Evolutionary conservation across 306 rosid species (phyloP).

Genomic region (Cicer pinnatifidum): DNA sequence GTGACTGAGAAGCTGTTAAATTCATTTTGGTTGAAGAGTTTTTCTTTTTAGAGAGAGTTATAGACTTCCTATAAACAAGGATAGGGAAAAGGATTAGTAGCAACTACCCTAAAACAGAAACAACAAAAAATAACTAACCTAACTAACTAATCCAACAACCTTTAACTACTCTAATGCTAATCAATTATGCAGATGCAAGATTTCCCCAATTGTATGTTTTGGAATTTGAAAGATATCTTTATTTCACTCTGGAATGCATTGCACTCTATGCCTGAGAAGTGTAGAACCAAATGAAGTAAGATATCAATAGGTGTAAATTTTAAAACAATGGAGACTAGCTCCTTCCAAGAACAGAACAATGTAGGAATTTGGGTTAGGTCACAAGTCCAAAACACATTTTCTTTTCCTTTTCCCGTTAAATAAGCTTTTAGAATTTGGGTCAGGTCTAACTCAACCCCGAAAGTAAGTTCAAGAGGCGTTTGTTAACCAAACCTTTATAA

Average conservation of each 20-base stretch:
- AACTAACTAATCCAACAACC: too few relatives aligned
- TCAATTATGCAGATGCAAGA: not conserved
- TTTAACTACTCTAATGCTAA: not conserved
- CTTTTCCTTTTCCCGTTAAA: not conserved
- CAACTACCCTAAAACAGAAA: too few relatives aligned
- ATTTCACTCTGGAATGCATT: not conserved
- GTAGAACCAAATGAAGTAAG: not conserved
- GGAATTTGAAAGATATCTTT: conserved; percentile 9
- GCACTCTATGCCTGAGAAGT: not conserved
- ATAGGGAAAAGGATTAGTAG: too few relatives aligned
- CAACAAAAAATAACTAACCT: too few relatives aligned
- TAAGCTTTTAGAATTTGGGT: not conserved
- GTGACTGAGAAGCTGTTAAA: not conserved
- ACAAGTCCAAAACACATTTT: not conserved
- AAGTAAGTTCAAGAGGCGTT: not conserved
- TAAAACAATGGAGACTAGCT: not conserved
- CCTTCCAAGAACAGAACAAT: conserved; percentile 1
- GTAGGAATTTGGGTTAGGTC: too few relatives aligned
- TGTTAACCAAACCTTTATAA: not conserved
- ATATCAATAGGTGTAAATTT: not conserved
- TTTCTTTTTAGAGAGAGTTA: conserved; percentile 1
- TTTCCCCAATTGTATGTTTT: not conserved
- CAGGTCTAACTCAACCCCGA: not conserved
- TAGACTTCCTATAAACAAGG: too few relatives aligned
- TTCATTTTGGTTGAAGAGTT: not conserved